Evolutionary conservation across 805 yeast species (phyloP), one percentile per base, ranked within the genome.

Genomic region (Komagataella phaffii): DNA sequence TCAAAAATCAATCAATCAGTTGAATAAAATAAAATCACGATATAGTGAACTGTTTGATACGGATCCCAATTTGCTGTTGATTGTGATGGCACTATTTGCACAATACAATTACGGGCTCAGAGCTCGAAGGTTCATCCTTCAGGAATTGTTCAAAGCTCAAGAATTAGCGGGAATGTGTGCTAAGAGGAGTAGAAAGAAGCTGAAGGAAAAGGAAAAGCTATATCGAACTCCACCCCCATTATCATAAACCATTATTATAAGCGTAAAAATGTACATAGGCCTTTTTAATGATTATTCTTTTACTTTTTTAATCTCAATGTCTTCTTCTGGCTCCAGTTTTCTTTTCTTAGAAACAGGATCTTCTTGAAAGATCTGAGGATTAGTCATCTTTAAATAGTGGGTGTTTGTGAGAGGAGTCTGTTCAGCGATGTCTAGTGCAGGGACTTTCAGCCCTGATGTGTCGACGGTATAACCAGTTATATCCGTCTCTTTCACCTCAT

Each of bases 41-140:
- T 67, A 72, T 52, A 81, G 83, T 1, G 70, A 70, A 7, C 62
- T 74, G 24, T 81, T 87, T 64, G 80, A 76, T 48, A 75, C 74
- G 51, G 65, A 61, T 49, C 74, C 79, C 10, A 76, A 71, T 2
- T 64, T 85, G 50, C 80, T 85, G 60, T 70, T 61, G 63, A 74
- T 72, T 59, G 80, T 70, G 50, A 70, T 71, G 65, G 72, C 66
- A 51, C 73, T 70, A 58, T 73, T 73, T 73, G 85, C 72, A 57
- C 70, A 64, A 62, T 88, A 66, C 71, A 75, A 73, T 49, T 85
- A 79, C 64, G 77, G 82, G 56, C 79, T 77, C 50, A 77, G 78
- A 3, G 79, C 79, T 17, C 68, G 95, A 44, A 73, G 79, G 55
- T 83, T 81, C 59, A 49, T 65, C 12, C 68, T 88, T 14, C 75